A percentile compares a stretch with the other conserved stretches of the same genome.
phyloP scores from a whole-genome alignment of 1,139 yeast genomes.

The Hemisphaericaspora subhashii region DNA sequence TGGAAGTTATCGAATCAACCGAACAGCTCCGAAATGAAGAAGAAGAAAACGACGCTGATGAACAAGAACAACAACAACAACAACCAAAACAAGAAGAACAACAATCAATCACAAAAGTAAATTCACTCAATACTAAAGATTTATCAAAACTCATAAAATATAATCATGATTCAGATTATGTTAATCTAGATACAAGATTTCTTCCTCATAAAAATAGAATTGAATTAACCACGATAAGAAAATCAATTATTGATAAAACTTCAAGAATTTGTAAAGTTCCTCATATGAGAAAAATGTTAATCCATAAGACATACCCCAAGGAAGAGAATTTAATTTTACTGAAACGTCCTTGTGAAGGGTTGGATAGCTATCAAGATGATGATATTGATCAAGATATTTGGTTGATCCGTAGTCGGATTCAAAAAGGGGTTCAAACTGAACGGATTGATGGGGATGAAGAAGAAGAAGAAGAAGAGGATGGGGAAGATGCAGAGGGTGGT shows the following conservation, averaged over 20 bases:
- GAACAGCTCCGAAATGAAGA: too few relatives aligned
- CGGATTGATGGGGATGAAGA: not conserved
- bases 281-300: conserved; percentile 10
- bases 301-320: conserved; percentile 7
- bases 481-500: conserved; percentile 4
- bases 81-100: not conserved
- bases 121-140: conserved; percentile 10
- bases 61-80: conserved; percentile 2
- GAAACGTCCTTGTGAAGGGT: conserved; percentile 19
- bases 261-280: conserved; percentile 9
- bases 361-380: conserved; percentile 19
- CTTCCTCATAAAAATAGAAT: conserved; percentile 28
- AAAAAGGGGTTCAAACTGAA: not conserved
- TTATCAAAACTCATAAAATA: conserved; percentile 10
- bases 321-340: not conserved
- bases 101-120: conserved; percentile 3
- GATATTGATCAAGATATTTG: conserved; percentile 28
- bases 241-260: conserved; percentile 7
- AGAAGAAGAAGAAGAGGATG: conserved; percentile 6
- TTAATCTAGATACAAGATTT: conserved; percentile 22
- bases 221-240: conserved; percentile 35
- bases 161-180: conserved; percentile 30
- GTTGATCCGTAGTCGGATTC: conserved; percentile 12
- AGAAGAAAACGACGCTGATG: conserved; percentile 9
- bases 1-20: conserved; percentile 13